Percentiles rank a stretch among this genome's conserved stretches.
Conservation (phyloP, 139 green algal genomes). For the Tetradesmus obliquus region DNA sequence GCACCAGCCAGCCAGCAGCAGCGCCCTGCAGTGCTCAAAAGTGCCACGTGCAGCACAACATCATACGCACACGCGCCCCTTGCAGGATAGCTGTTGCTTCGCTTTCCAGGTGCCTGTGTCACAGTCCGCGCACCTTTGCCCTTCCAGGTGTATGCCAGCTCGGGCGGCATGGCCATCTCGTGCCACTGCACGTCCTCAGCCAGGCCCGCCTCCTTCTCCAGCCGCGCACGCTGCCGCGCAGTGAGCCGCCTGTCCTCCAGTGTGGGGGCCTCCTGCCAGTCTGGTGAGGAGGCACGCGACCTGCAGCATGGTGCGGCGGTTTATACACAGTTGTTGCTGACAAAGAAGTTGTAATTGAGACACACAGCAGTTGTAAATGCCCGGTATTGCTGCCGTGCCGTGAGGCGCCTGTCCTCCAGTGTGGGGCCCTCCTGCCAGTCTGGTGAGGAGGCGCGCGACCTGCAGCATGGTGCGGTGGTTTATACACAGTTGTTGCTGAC, state of each 20-base stretch:
- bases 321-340: too few relatives aligned
- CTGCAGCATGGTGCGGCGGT: neutral
- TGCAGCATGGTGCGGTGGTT: neutral
- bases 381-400: slow-evolving; percentile 1
- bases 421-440: neutral
- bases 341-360: too few relatives aligned
- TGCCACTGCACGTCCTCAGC: slow-evolving; percentile 33
- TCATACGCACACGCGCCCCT: too few relatives aligned
- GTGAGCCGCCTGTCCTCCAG: slow-evolving; percentile 23
- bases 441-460: slow-evolving; percentile 14
- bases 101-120: too few relatives aligned
- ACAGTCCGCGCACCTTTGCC: slow-evolving; percentile 5
- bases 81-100: too few relatives aligned
- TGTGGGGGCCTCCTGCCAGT: neutral
- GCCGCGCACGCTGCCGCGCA: slow-evolving; percentile 11
- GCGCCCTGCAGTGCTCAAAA: too few relatives aligned
- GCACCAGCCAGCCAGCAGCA: neutral
- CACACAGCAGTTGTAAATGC: too few relatives aligned
- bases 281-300: slow-evolving; percentile 19
- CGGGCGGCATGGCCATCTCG: slow-evolving; percentile 30
- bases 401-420: neutral
- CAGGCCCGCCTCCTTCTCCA: slow-evolving; percentile 37
- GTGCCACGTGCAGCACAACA: too few relatives aligned
- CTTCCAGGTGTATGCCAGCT: slow-evolving; percentile 44
- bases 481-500: too few relatives aligned